phyloP scores from a whole-genome alignment of 768 basidiomycete genomes.

The Nidularia sp. region DNA sequence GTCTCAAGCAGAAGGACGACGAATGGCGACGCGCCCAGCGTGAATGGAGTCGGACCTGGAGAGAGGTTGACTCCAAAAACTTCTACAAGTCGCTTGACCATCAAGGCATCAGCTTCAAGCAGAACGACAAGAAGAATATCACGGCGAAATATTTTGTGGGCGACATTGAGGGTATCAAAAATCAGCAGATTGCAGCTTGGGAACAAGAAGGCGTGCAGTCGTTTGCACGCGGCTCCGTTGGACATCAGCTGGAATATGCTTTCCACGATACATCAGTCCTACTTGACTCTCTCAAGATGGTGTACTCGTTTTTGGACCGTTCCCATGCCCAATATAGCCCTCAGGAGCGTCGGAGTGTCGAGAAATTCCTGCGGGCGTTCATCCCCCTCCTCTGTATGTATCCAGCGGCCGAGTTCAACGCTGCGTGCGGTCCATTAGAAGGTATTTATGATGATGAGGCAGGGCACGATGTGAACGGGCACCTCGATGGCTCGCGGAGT shows the following conservation, averaged over 20 bases:
- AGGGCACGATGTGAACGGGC: constrained; percentile 22
- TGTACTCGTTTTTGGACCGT: constrained; percentile 89
- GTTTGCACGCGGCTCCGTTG: constrained; percentile 44
- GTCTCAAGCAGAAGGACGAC: constrained; percentile 91
- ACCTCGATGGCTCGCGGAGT: constrained; percentile 28
- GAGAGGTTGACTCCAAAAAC: constrained; percentile 94
- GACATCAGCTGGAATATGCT: constrained; percentile 74
- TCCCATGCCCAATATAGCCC: constrained; percentile 71
- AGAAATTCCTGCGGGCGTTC: constrained; percentile 80
- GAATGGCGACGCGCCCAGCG: constrained; percentile 94
- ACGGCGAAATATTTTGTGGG: constrained; percentile 79
- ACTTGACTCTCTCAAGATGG: constrained; percentile 85
- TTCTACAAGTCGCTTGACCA: constrained; percentile 98
- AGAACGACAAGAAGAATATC: constrained; percentile 91
- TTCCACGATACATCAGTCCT: constrained; percentile 78
- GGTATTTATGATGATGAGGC: constrained; percentile 39
- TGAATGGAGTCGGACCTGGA: constrained; percentile 96
- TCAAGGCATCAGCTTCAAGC: constrained; percentile 92
- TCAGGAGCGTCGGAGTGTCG: constrained; percentile 77
- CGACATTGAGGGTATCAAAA: constrained; percentile 71
- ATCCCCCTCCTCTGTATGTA: constrained; percentile 78
- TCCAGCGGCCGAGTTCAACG: constrained; percentile 63
- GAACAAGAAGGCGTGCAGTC: constrained; percentile 28
- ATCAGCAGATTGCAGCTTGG: constrained; percentile 45
- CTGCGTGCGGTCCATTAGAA: constrained; percentile 54